Base-by-base conservation (phyloP, 164 flowering plant genomes). In the Saururus chinensis region DNA sequence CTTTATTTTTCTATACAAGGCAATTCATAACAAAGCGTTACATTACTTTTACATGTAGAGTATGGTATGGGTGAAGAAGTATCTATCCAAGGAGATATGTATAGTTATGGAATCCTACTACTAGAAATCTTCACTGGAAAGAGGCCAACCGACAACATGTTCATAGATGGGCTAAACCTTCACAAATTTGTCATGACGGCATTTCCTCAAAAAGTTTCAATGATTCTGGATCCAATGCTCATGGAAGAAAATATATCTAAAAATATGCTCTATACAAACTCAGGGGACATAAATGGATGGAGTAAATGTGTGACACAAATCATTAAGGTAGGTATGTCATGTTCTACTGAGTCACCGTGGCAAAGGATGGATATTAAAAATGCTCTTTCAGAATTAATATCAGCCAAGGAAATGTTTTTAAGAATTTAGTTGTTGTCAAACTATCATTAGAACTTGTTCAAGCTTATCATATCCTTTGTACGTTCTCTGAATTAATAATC, bases 31-130 rank as follows among this genome's bases (percentile, higher is more conserved):
- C n/a, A n/a, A n/a, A n/a, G n/a, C n/a, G n/a, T n/a, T n/a, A n/a
- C n/a, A n/a, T n/a, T 12, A n/a, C 10, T 1, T 41, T 41, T 9
- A 23, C 21, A n/a, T 69, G 70, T 83, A 85, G 96, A 89, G 67
- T 87, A 89, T 64, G 96, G 88, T 35, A 41, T 84, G 79, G 95
- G 95, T 13, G 82, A 68, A 62, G 66, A 70, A 0, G 92, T 86
- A 19, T 87, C 97, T 16, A 79, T 82, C 1, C 68, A 86, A 61
- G 91, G 95, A 64, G 97, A 90, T 65, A 89, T 87, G 0, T 88
- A 76, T 70, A 90, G 97, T 62, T 88, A 73, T 51, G 97, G 97
- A 10, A 84, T 90, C 1, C 75, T 90, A 6, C 59, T 90, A 60
- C 40, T 90, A 51, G 95, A 90, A 71, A 81, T 83, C 7, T 57